These are phyloP conservation scores for Elaeis oleifera DNA, from an alignment of 202 grass and related monocot species.

Conservation along the genomic window DNA sequence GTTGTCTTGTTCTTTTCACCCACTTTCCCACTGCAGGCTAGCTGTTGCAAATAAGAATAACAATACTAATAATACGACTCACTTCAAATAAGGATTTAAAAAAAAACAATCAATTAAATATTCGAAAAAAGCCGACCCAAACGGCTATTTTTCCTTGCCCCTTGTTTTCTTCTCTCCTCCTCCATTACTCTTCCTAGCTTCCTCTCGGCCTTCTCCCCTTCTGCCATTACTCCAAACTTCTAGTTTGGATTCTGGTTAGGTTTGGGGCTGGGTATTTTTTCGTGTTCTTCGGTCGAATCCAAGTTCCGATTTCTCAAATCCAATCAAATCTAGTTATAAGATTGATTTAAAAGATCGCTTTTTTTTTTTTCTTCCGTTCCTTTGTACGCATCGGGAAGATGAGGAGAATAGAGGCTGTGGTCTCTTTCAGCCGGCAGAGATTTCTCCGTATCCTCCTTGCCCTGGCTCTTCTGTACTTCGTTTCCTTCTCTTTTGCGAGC, in stretches of 20 bases:
- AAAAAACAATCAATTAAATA: background rate
- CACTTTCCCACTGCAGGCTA: too few species aligned
- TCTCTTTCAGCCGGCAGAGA: constrained; percentile 1
- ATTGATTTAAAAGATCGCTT: background rate
- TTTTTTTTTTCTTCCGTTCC: too few species aligned
- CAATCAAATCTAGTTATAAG: background rate
- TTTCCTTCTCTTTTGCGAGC: constrained; percentile 26
- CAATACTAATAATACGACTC: too few species aligned
- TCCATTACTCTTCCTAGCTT: background rate
- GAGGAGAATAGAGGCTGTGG: constrained; percentile 10
- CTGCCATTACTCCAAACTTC: background rate
- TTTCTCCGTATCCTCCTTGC: constrained; percentile 18
- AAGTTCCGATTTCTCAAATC: too few species aligned
- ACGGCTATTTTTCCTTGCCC: constrained; percentile 19
- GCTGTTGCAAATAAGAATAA: too few species aligned
- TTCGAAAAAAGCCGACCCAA: constrained; percentile 5
- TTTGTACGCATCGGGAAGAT: background rate
- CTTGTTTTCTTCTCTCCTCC: background rate
- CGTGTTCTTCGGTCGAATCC: too few species aligned
- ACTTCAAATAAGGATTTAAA: too few species aligned
- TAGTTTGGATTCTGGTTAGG: too few species aligned
- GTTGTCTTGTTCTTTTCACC: too few species aligned
- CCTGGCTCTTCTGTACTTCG: constrained; percentile 28
- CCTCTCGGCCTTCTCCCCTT: background rate
- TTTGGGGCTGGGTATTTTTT: too few species aligned